Evolutionary conservation across 2,329 filamentous ascomycete species (phyloP).

Genomic region (Neofusicoccum cordaticola): DNA sequence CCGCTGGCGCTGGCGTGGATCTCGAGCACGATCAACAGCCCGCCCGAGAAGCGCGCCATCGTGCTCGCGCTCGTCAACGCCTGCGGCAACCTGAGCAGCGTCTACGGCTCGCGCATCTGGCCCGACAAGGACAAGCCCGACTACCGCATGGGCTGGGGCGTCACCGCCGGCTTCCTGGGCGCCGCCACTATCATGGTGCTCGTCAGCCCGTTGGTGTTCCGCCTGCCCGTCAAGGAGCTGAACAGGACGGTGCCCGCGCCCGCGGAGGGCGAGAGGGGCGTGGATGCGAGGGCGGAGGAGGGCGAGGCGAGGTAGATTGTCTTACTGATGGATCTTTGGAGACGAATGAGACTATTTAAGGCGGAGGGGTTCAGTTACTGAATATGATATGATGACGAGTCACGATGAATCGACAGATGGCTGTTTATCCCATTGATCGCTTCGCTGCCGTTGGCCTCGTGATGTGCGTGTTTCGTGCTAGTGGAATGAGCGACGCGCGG

Average conservation of each 20-base stretch:
- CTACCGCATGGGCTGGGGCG: constrained; percentile 51
- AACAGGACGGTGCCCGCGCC: no score
- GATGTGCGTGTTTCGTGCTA: no score
- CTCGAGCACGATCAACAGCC: constrained; percentile 56
- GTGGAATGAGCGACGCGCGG: no score
- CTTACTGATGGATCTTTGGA: no score
- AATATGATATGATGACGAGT: not conserved
- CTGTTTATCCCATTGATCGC: not conserved
- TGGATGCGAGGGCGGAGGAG: not conserved
- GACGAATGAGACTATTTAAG: not conserved
- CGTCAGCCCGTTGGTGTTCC: constrained; percentile 22
- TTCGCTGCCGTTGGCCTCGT: no score
- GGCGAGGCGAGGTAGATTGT: not conserved
- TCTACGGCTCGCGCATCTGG: constrained; percentile 41
- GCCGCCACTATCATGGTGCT: constrained; percentile 46
- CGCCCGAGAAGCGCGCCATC: constrained; percentile 56
- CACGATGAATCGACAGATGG: not conserved
- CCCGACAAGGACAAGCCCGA: constrained; percentile 49
- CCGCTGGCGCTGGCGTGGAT: constrained; percentile 59
- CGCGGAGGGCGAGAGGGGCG: not conserved
- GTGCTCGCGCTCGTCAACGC: constrained; percentile 53
- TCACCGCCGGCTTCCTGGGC: constrained; percentile 50
- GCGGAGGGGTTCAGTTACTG: not conserved
- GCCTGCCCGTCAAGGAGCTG: constrained; percentile 6
- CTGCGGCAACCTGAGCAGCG: constrained; percentile 7